Base-by-base conservation (phyloP, 2,329 filamentous ascomycete genomes). In the Fusarium anthophilum region DNA sequence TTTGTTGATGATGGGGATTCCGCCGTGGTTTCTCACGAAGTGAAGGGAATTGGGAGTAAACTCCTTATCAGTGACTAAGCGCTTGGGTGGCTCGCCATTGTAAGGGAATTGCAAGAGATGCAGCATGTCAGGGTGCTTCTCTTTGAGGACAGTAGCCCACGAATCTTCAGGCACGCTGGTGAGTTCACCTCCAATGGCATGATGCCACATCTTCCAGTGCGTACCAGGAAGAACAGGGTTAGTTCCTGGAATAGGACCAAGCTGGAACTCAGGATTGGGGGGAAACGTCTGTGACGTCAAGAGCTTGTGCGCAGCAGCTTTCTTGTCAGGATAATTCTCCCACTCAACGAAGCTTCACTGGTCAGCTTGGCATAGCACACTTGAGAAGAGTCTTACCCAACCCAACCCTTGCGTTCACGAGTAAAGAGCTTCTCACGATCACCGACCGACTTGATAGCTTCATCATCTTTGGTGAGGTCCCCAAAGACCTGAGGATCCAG, bases 1-100 rank as follows among this genome's bases (percentile, higher is more conserved):
- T 3, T 86, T 82, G 14, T 92, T 86, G 61, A 94, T 93, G 13
- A 88, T 83, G 0, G 92, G 92, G 24, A 94, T 90, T 0, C 92
- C 91, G 15, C 92, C 91, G 70, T 94, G 92, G 67, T 94, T 94
- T 13, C 92, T 86, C 2, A 94, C 89, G 72, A 93, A 94, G 73
- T 91, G 88, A 0, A 81, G 75, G 1, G 74, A 54, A 69, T 93
- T 94, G 0, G 86, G 83, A 0, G 92, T 94, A 44, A 93, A 86
- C 0, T 87, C 85, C 22, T 85, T 85, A 2, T 87, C 86, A 2
- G 81, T 82, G 8, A 91, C 86, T 1, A 92, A 83, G 5, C 87
- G 84, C 70, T 91, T 88, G 0, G 89, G 89, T 0, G 90, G 87
- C 69, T 92, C 90, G 1, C 89, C 90, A 44, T 91, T 91, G 79